Conservation (phyloP, 2,329 filamentous ascomycete species). For the Elsinoe arachidis region DNA sequence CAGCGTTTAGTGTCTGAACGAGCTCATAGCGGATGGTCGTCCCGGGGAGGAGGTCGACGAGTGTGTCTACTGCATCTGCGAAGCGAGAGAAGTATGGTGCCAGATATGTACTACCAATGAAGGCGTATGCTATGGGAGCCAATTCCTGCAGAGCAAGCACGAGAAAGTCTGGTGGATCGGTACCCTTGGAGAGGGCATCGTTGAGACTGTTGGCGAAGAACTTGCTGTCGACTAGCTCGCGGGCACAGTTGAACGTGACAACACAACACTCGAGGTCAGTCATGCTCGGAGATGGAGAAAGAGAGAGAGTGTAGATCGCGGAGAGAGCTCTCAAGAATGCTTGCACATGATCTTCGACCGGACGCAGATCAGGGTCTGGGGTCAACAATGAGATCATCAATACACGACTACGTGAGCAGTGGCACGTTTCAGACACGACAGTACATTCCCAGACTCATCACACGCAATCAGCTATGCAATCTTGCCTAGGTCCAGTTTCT, state of each 20-base stretch:
- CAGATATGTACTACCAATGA: conserved; percentile 75
- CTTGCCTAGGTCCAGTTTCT: background rate
- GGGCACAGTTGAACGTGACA: conserved; percentile 83
- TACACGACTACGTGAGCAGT: background rate
- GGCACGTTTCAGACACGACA: too few relatives aligned
- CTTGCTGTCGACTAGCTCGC: conserved; percentile 57
- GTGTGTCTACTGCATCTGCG: conserved; percentile 51
- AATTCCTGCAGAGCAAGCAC: conserved; percentile 75
- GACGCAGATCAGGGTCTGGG: background rate
- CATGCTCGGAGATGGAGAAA: conserved; percentile 17
- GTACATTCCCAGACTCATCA: too few relatives aligned
- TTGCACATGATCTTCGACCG: background rate
- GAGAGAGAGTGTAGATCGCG: background rate
- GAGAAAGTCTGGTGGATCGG: conserved; percentile 56
- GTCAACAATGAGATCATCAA: background rate
- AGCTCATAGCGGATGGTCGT: conserved; percentile 57
- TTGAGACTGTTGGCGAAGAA: conserved; percentile 57
- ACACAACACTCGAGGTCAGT: conserved; percentile 60
- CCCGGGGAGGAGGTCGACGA: conserved; percentile 34
- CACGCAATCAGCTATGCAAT: background rate
- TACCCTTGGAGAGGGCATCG: conserved; percentile 31
- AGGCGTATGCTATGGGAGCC: conserved; percentile 72
- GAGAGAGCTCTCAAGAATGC: background rate
- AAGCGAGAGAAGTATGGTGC: conserved; percentile 67
- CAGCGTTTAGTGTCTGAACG: conserved; percentile 63